Evolutionary conservation across 2,329 filamentous ascomycete genomes (phyloP).

Genomic region (Stachybotrys chartarum): DNA sequence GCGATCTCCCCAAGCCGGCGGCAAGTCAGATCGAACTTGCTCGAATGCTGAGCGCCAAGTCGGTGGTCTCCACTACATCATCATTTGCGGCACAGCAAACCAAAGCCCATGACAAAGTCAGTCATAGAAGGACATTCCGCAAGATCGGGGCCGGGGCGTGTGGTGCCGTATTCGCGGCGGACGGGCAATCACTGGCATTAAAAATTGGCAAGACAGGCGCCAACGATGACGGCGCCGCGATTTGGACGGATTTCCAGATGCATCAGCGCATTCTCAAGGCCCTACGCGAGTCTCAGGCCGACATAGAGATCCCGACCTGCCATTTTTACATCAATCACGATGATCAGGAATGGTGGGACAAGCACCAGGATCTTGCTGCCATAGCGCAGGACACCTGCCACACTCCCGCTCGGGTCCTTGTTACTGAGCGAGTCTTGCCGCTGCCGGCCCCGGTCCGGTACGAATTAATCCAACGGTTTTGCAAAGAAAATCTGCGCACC

Average conservation of each 20-base stretch:
- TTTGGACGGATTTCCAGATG: conserved; percentile 8
- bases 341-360: conserved; percentile 2
- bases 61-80: neutral
- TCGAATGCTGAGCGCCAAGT: neutral
- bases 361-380: conserved; percentile 2
- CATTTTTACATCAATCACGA: neutral
- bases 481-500: conserved; percentile 1
- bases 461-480: conserved; percentile 12
- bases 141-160: conserved; percentile 16
- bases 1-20: neutral
- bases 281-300: neutral
- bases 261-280: conserved; percentile 3
- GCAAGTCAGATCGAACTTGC: neutral
- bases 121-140: neutral
- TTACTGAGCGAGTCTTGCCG: conserved; percentile 15
- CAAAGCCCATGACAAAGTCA: neutral
- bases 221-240: neutral
- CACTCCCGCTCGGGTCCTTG: conserved; percentile 11
- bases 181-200: conserved; percentile 1
- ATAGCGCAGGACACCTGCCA: conserved; percentile 4
- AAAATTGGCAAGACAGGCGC: conserved; percentile 10
- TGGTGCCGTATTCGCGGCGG: conserved; percentile 8
- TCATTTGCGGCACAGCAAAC: neutral
- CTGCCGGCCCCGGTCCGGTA: conserved; percentile 12
- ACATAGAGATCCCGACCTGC: conserved; percentile 4